A percentile compares a stretch with the other conserved stretches of the same genome.
phyloP scores from a whole-genome alignment of 768 basidiomycete genomes.

The Ramaria rubella region DNA sequence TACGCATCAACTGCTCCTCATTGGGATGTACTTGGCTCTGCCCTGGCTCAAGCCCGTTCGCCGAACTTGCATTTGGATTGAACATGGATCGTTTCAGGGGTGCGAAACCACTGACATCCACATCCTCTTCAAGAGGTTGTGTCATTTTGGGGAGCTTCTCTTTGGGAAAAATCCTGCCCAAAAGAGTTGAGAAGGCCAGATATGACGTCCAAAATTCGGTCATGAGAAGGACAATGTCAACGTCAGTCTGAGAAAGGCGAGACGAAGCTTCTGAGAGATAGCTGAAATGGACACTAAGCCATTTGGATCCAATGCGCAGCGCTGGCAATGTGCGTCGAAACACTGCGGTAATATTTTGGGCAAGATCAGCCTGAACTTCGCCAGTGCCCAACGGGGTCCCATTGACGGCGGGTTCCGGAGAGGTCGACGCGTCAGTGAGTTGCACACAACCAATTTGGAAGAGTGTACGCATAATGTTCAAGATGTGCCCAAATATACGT shows the following conservation, averaged over 20 bases:
- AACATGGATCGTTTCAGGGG: constrained; percentile 65
- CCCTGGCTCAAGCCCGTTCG: constrained; percentile 16
- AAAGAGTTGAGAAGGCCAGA: constrained; percentile 52
- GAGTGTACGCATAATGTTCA: constrained; percentile 57
- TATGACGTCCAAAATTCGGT: constrained; percentile 69
- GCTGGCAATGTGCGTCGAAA: constrained; percentile 84
- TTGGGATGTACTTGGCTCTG: constrained; percentile 68
- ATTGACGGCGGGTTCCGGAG: constrained; percentile 20
- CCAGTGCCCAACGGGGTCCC: constrained; percentile 38
- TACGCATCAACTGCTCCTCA: constrained; percentile 91
- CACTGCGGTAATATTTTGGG: constrained; percentile 77
- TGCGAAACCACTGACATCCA: constrained; percentile 80
- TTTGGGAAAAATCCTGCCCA: constrained; percentile 64
- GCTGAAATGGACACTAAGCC: constrained; percentile 72
- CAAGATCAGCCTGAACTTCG: constrained; percentile 47
- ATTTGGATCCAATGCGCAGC: constrained; percentile 81
- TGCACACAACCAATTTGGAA: constrained; percentile 61
- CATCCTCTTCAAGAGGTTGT: constrained; percentile 79
- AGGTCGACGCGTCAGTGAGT: constrained; percentile 40
- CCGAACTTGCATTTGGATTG: constrained; percentile 23
- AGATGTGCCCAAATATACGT: constrained; percentile 58
- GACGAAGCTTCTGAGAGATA: constrained; percentile 50
- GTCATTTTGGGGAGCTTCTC: constrained; percentile 50
- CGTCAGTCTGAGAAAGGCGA: constrained; percentile 30
- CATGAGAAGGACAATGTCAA: constrained; percentile 31